Evolutionary conservation across 108 stramenopile genomes (phyloP).

Genomic region (Bacterosira constricta): DNA sequence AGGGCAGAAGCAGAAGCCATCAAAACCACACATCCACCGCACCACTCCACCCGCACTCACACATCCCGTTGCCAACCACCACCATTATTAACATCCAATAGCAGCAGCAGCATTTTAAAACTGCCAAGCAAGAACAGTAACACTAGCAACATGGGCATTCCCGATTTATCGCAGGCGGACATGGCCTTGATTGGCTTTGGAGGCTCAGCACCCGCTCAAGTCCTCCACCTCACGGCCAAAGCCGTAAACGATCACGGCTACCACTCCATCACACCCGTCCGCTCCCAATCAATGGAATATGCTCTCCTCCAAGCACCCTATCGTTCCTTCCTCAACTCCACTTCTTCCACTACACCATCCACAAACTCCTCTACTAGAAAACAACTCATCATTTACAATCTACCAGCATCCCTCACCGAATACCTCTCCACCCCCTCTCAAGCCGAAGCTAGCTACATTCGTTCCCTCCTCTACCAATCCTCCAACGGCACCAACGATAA

Average conservation of each 20-base stretch:
- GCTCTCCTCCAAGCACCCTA: slow-evolving; percentile 73
- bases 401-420: slow-evolving; percentile 74
- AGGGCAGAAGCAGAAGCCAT: too few relatives aligned
- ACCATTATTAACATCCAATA: too few relatives aligned
- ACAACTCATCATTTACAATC: slow-evolving; percentile 67
- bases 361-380: slow-evolving; percentile 4
- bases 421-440: slow-evolving; percentile 52
- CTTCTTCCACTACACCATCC: background rate
- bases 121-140: too few relatives aligned
- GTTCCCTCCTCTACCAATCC: slow-evolving; percentile 40
- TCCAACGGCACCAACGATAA: slow-evolving; percentile 28
- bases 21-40: too few relatives aligned
- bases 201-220: slow-evolving; percentile 67
- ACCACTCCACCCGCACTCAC: too few relatives aligned
- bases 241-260: slow-evolving; percentile 48
- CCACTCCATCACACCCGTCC: slow-evolving; percentile 53
- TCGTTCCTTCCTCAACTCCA: slow-evolving; percentile 65
- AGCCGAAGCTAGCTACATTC: slow-evolving; percentile 66
- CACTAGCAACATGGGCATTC: slow-evolving; percentile 11
- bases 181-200: slow-evolving; percentile 77
- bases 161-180: slow-evolving; percentile 20
- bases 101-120: too few relatives aligned
- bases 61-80: too few relatives aligned
- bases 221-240: slow-evolving; percentile 67
- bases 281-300: slow-evolving; percentile 65